Percentiles rank a stretch among this genome's conserved stretches.
Evolutionary conservation across 805 yeast species (phyloP).

Genomic region (Cephaloascus fragrans): DNA sequence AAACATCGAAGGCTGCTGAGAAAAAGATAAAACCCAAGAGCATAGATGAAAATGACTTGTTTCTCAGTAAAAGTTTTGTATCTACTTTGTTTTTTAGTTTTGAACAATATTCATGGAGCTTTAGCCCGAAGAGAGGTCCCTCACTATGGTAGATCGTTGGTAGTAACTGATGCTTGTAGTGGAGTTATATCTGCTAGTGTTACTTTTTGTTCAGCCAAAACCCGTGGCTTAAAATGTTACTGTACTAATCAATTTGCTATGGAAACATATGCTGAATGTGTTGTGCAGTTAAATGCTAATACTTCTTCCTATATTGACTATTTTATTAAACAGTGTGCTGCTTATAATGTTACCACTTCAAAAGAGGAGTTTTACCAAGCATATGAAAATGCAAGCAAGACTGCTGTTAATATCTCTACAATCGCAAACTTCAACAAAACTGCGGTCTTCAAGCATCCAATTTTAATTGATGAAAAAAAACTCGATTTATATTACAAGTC

Average conservation of each 20-base stretch:
- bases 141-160: too few relatives aligned
- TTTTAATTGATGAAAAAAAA: constrained; percentile 13
- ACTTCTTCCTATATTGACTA: constrained; percentile 7
- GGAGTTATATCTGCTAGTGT: constrained; percentile 11
- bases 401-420: constrained; percentile 21
- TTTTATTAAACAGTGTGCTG: constrained; percentile 16
- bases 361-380: constrained; percentile 20
- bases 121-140: too few relatives aligned
- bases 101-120: too few relatives aligned
- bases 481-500: constrained; percentile 15
- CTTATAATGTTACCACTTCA: too few relatives aligned
- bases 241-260: constrained; percentile 16
- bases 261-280: constrained; percentile 18
- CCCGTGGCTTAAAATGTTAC: constrained; percentile 11
- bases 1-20: too few relatives aligned
- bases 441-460: constrained; percentile 23
- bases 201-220: constrained; percentile 11
- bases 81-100: too few relatives aligned
- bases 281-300: constrained; percentile 7
- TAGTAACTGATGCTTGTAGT: too few relatives aligned
- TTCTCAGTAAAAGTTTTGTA: too few relatives aligned
- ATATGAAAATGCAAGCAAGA: constrained; percentile 34
- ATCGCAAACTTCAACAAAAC: constrained; percentile 23
- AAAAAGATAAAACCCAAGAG: too few relatives aligned
- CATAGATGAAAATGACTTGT: too few relatives aligned